Percentiles rank a stretch among this genome's conserved stretches.
phyloP scores from a whole-genome alignment of 352 stramenopile genomes.

The Blastocystis sp. region DNA sequence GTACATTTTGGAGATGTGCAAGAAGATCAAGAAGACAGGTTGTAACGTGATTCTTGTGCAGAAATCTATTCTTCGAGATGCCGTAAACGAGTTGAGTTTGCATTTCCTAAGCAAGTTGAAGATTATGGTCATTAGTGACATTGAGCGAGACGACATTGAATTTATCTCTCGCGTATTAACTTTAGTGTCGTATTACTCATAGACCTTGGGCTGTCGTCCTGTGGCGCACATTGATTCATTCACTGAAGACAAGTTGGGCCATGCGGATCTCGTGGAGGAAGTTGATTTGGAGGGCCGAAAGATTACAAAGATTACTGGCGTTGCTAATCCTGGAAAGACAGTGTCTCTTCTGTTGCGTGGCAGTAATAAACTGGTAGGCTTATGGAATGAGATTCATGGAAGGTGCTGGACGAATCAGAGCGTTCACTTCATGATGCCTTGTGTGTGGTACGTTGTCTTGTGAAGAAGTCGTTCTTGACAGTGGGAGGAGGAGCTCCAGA shows the following conservation, averaged over 20 bases:
- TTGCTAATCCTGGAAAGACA: slow-evolving; percentile 85
- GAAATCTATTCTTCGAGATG: slow-evolving; percentile 97
- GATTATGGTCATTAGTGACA: slow-evolving; percentile 96
- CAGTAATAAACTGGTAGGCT: slow-evolving; percentile 83
- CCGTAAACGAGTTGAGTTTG: slow-evolving; percentile 96
- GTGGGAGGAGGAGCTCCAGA: slow-evolving; percentile 90
- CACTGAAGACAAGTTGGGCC: slow-evolving; percentile 88
- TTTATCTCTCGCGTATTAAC: slow-evolving; percentile 80
- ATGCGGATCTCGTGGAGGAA: slow-evolving; percentile 86
- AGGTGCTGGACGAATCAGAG: slow-evolving; percentile 89
- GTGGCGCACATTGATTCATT: slow-evolving; percentile 96
- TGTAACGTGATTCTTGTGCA: slow-evolving; percentile 98
- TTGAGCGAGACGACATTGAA: slow-evolving; percentile 94
- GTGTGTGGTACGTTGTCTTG: slow-evolving; percentile 88
- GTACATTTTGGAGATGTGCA: slow-evolving; percentile 82
- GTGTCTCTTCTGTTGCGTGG: slow-evolving; percentile 93
- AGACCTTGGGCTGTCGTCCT: slow-evolving; percentile 85
- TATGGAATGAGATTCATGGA: slow-evolving; percentile 48
- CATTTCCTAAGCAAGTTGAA: slow-evolving; percentile 99
- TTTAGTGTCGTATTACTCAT: neutral
- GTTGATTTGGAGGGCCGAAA: slow-evolving; percentile 87
- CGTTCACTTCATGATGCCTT: slow-evolving; percentile 95
- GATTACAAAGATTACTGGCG: slow-evolving; percentile 96
- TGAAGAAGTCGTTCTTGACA: slow-evolving; percentile 97
- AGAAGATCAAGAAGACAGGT: slow-evolving; percentile 94